Evolutionary conservation across 352 stramenopile genomes (phyloP).

Genomic region (Phytopythium ostracodes): DNA sequence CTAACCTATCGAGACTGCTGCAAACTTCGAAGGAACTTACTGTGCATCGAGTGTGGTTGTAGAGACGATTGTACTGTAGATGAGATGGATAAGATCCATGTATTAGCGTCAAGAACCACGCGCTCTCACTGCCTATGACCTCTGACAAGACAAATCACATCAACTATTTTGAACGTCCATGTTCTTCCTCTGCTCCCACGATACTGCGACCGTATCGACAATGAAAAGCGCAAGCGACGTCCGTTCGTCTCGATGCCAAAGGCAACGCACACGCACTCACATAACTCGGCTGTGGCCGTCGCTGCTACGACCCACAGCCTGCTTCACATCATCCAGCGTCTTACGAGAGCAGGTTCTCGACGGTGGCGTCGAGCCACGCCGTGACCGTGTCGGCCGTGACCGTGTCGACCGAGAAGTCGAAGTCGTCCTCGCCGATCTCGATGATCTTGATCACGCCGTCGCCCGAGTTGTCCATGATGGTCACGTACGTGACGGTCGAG

Average conservation of each 20-base stretch:
- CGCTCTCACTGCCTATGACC: not conserved
- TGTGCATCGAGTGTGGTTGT: no score
- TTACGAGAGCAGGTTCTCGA: conserved; percentile 37
- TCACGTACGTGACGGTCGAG: conserved; percentile 39
- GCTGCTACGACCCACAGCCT: not conserved
- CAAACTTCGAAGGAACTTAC: not conserved
- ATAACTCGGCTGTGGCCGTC: no score
- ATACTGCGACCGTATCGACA: conserved; percentile 8
- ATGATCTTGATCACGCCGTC: conserved; percentile 44
- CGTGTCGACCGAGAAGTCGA: conserved; percentile 32
- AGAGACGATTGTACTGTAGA: no score
- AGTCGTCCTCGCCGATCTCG: conserved; percentile 38
- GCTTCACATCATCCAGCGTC: not conserved
- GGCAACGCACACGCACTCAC: not conserved
- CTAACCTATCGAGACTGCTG: not conserved
- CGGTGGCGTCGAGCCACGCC: conserved; percentile 29
- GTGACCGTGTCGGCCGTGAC: conserved; percentile 26
- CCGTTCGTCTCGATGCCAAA: not conserved
- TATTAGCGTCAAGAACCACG: not conserved
- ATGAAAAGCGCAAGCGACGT: not conserved
- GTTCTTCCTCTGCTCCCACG: conserved; percentile 2
- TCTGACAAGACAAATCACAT: not conserved
- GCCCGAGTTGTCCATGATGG: conserved; percentile 45
- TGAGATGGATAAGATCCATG: not conserved
- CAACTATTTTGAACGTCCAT: not conserved